phyloP scores from a whole-genome alignment of 768 basidiomycete species.

The Antrodiella citrinella region DNA sequence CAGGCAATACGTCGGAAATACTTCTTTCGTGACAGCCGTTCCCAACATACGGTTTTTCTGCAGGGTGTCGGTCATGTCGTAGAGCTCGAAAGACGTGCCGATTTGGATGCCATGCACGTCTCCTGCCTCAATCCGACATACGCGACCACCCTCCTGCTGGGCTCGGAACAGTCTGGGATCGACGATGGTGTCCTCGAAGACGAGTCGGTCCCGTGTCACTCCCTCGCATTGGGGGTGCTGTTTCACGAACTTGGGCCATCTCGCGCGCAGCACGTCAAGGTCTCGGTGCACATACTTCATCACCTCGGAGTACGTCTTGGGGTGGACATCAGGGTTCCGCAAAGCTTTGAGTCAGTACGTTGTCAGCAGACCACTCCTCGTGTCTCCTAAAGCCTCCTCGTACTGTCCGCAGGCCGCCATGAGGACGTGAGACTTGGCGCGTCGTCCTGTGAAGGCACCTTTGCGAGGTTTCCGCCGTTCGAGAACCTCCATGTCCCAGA shows the following conservation, averaged over 20 bases:
- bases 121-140: not conserved
- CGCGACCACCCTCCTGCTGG: not conserved
- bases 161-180: not conserved
- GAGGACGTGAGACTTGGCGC: not conserved
- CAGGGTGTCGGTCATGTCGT: slow-evolving; percentile 2
- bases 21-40: not conserved
- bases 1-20: not conserved
- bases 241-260: not conserved
- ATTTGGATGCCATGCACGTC: slow-evolving; percentile 1
- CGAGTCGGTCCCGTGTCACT: slow-evolving; percentile 2
- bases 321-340: not conserved
- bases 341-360: not conserved
- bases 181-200: slow-evolving; percentile 1
- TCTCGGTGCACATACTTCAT: not conserved
- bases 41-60: not conserved
- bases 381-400: slow-evolving; percentile 1
- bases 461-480: not conserved
- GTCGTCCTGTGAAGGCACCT: not conserved
- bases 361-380: slow-evolving; percentile 1
- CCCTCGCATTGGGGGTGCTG: slow-evolving; percentile 6
- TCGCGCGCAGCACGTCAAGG: not conserved
- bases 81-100: slow-evolving; percentile 1
- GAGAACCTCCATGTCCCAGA: not conserved
- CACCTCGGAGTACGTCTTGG: slow-evolving; percentile 3
- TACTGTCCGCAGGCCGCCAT: slow-evolving; percentile 4